Conservation (phyloP, 306 rosid species). For the Cyclanthera cordifolia region DNA sequence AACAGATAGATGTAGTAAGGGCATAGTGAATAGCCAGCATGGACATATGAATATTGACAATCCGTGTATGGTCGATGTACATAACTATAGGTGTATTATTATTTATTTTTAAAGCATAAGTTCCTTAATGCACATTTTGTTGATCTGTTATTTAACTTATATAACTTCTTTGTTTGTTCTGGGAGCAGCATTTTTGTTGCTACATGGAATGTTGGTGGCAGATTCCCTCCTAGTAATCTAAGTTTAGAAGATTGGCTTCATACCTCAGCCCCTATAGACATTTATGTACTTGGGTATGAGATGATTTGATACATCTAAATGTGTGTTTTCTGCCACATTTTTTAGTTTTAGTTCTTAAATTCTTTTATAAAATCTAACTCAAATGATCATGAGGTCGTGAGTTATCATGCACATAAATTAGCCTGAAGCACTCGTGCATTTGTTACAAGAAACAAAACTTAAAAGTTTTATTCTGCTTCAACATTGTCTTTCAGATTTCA, state of each 20-base stretch:
- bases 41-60: conserved; percentile 83
- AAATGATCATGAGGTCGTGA: neutral
- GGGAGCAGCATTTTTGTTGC: conserved; percentile 74
- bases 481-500: conserved; percentile 58
- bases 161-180: conserved; percentile 4
- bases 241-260: conserved; percentile 88
- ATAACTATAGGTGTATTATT: conserved; percentile 54
- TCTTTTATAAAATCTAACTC: neutral
- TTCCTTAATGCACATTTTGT: neutral
- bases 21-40: conserved; percentile 50
- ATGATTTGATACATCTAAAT: neutral
- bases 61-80: conserved; percentile 89
- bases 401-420: neutral
- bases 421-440: neutral
- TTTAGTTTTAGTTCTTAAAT: neutral
- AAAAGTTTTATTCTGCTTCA: neutral
- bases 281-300: conserved; percentile 93
- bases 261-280: conserved; percentile 83
- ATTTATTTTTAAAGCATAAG: conserved; percentile 9
- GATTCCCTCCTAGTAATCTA: conserved; percentile 79
- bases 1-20: conserved; percentile 71
- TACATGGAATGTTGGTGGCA: conserved; percentile 97
- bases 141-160: conserved; percentile 15
- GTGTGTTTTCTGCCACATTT: neutral
- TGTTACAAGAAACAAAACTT: neutral